Conservation (phyloP, 148 eudicot species). For the Cornus controversa region DNA sequence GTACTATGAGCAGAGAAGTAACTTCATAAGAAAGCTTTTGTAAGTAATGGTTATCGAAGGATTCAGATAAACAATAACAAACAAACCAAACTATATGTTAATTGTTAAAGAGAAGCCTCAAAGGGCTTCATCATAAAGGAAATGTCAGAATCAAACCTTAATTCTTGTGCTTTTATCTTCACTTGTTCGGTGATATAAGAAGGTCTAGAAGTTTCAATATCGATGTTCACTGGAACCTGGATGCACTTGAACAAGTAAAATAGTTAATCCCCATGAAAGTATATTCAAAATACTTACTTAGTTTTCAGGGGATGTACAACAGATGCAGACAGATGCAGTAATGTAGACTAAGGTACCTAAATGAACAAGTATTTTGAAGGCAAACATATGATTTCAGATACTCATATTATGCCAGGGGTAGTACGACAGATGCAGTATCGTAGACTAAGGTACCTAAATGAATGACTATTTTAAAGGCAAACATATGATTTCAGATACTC, state of each 20-base stretch:
- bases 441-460: not conserved
- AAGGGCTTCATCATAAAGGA: not conserved
- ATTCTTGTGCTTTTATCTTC: constrained; percentile 54
- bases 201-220: constrained; percentile 41
- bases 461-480: not conserved
- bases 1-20: not conserved
- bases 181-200: constrained; percentile 50
- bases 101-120: not conserved
- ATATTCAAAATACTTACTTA: not conserved
- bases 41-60: not conserved
- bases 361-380: not conserved
- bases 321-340: no score
- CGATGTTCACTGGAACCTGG: constrained; percentile 62
- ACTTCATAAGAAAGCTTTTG: not conserved
- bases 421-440: no score
- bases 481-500: not conserved
- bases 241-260: constrained; percentile 15
- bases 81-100: not conserved
- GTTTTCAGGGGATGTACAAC: not conserved
- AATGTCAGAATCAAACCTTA: constrained; percentile 46
- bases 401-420: not conserved
- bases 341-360: not conserved
- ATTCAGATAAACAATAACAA: not conserved
- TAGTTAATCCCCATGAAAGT: not conserved
- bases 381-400: not conserved